Base-by-base conservation (phyloP, 2,329 filamentous ascomycete genomes). In the Tolypocladium guangdongense region DNA sequence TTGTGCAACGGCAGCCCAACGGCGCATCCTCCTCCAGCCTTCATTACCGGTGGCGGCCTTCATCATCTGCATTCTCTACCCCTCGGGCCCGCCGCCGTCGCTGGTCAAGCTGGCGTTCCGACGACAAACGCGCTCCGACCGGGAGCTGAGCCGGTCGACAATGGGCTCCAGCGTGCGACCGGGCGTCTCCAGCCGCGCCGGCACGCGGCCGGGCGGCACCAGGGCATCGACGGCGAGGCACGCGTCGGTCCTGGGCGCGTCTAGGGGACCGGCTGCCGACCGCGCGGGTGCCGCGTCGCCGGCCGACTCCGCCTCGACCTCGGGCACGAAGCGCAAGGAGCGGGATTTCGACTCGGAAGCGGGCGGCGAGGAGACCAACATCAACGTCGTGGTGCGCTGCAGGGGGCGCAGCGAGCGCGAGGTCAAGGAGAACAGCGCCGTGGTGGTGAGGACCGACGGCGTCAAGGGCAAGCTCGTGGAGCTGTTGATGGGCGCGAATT, bases 301-400 rank as follows among this genome's bases (percentile, higher is more conserved):
- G 6, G 81, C 87, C 55, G 82, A 83, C 47, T 88, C 87, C 8
- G 66, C 88, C 24, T 61, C 63, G 49, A 77, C 79, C 50, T 70
- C 78, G 35, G 81, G 83, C 27, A 78, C 76, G 46, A 96, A 96
- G 75, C 84, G 91, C 64, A 96, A 96, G 69, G 88, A 93, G 62
- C 82, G 88, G 64, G 88, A 95, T 38, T 92, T 86, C 64, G 91
- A 92, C 46, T 69, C 79, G 7, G 83, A 88, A 35, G 52, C 58
- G 2, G 71, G 72, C 53, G 80, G 80, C 51, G 85, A 91, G 62
- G 90, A 95, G 69, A 97, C 92, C 8, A 99, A 96, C 67, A 99
- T 99, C 71, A 93, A 95, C 67, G 93, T 99, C 48, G 91, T 97
- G 36, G 95, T 99, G 54, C 82, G 93, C 58, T 99, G 92, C 73